Conservation (phyloP, 495 filamentous ascomycete species). For the Terfezia boudieri region DNA sequence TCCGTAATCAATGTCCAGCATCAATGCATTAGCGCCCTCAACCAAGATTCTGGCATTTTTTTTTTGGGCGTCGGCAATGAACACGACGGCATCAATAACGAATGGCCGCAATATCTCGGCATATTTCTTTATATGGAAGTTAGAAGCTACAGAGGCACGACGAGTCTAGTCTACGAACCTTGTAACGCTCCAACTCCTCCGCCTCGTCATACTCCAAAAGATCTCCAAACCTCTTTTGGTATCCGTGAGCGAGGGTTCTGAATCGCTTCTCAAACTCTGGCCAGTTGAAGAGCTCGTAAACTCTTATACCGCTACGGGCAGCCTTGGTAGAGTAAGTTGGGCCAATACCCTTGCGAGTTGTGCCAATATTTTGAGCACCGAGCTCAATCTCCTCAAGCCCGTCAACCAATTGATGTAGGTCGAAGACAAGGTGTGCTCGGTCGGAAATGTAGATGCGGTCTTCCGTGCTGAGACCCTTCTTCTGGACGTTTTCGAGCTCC, state of each 20-base stretch:
- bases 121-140: conserved; percentile 29
- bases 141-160: not conserved
- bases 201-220: conserved; percentile 50
- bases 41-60: conserved; percentile 46
- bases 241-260: conserved; percentile 38
- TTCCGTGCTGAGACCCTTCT: conserved; percentile 46
- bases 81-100: conserved; percentile 44
- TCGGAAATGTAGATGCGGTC: conserved; percentile 57
- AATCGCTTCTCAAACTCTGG: conserved; percentile 52
- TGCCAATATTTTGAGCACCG: conserved; percentile 33
- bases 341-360: conserved; percentile 44
- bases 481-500: conserved; percentile 48
- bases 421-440: conserved; percentile 63
- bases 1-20: conserved; percentile 55
- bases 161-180: conserved; percentile 18
- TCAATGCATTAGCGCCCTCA: conserved; percentile 76
- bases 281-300: conserved; percentile 56
- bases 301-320: conserved; percentile 45
- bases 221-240: conserved; percentile 52
- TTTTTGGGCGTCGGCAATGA: conserved; percentile 33
- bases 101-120: conserved; percentile 41
- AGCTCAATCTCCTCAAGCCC: conserved; percentile 60
- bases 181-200: conserved; percentile 44
- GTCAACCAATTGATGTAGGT: conserved; percentile 63
- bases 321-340: conserved; percentile 71